phyloP scores from a whole-genome alignment of 1,284 basidiomycete species.

The Irpex sp. region DNA sequence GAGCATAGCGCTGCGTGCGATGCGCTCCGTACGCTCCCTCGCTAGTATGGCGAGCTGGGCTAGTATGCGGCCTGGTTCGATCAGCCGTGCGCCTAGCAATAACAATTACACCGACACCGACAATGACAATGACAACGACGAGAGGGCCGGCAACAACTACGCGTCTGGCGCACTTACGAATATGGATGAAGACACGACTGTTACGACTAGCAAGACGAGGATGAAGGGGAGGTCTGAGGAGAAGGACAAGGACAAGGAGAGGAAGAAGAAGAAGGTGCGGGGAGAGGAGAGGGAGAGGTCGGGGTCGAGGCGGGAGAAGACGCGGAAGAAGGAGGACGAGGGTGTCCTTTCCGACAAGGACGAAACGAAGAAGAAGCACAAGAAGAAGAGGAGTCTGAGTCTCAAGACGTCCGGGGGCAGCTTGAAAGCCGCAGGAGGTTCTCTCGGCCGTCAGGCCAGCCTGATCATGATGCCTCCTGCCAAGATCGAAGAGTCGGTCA shows the following conservation, averaged over 20 bases:
- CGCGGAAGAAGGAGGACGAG: constrained; percentile 26
- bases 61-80: constrained; percentile 37
- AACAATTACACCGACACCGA: too few relatives aligned
- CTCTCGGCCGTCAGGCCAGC: constrained; percentile 39
- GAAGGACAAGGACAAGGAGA: constrained; percentile 28
- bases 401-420: constrained; percentile 43
- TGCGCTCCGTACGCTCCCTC: constrained; percentile 67
- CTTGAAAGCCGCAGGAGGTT: constrained; percentile 52
- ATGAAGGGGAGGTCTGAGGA: constrained; percentile 28
- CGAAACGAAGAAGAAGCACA: constrained; percentile 26
- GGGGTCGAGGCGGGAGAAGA: constrained; percentile 25
- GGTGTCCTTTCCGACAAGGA: constrained; percentile 17
- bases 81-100: constrained; percentile 16
- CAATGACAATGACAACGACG: too few relatives aligned
- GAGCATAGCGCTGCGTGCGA: constrained; percentile 66
- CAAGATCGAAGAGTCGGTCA: constrained; percentile 17
- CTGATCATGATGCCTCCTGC: constrained; percentile 19
- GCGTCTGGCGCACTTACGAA: constrained; percentile 1
- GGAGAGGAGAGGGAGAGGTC: constrained; percentile 18
- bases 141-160: constrained; percentile 22
- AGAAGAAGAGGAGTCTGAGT: constrained; percentile 29
- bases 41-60: constrained; percentile 71
- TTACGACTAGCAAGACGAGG: constrained; percentile 24
- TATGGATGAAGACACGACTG: constrained; percentile 19
- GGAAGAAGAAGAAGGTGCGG: constrained; percentile 26